Percentiles rank a stretch among this genome's conserved stretches.
Conservation (phyloP, 1,284 basidiomycete species). For the Gomphus bonarii region DNA sequence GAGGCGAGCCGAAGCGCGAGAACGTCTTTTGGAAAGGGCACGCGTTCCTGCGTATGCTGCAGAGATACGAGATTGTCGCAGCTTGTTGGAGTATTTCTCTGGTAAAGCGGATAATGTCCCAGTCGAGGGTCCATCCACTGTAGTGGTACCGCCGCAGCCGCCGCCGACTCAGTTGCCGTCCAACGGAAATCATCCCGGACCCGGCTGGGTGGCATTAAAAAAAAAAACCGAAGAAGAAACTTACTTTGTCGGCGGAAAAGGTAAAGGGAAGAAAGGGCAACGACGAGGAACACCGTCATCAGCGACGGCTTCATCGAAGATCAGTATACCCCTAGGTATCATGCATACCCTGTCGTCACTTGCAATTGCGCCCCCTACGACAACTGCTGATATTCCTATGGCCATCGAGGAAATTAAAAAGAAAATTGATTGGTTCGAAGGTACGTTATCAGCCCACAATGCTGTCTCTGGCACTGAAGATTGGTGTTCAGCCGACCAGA, state of each 20-base stretch:
- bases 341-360: not conserved
- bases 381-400: not conserved
- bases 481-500: slow-evolving; percentile 3
- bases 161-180: not conserved
- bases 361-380: not conserved
- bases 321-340: slow-evolving; percentile 6
- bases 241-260: slow-evolving; percentile 5
- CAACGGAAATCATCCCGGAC: slow-evolving; percentile 2
- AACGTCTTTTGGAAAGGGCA: slow-evolving; percentile 6
- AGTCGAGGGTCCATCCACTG: too few relatives aligned
- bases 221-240: slow-evolving; percentile 1
- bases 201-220: slow-evolving; percentile 7
- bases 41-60: not conserved
- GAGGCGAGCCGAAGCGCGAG: not conserved
- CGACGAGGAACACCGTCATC: not conserved
- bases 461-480: not conserved
- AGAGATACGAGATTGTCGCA: slow-evolving; percentile 5
- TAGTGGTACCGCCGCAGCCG: too few relatives aligned
- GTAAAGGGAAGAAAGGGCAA: slow-evolving; percentile 4
- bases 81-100: slow-evolving; percentile 6
- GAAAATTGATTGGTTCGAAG: slow-evolving; percentile 10
- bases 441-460: not conserved
- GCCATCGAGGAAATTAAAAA: slow-evolving; percentile 7
- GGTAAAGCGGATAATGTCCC: not conserved
- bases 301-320: not conserved